These are phyloP conservation scores for Geranomyces michiganensis DNA, from an alignment of 192 early-diverging fungal genomes.

Conservation along the genomic window DNA sequence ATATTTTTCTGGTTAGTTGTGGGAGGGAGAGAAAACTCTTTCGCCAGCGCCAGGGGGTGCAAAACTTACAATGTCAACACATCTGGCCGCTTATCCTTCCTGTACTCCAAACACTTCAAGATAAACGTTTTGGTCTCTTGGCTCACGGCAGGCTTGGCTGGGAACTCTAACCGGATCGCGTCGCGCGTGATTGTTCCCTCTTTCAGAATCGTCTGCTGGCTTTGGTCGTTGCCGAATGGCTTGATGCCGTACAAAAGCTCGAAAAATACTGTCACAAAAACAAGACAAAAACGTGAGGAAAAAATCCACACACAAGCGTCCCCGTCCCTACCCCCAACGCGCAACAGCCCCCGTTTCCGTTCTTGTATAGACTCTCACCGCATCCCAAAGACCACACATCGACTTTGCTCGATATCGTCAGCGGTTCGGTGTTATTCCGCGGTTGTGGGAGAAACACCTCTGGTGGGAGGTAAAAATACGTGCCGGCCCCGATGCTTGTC, in stretches of 20 bases:
- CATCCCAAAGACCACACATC: slow-evolving; percentile 30
- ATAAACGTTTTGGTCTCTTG: slow-evolving; percentile 28
- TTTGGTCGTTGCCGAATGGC: slow-evolving; percentile 26
- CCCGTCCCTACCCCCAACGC: no score
- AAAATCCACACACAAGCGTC: no score
- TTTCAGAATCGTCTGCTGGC: slow-evolving; percentile 28
- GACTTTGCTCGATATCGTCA: slow-evolving; percentile 26
- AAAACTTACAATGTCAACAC: slow-evolving; percentile 20
- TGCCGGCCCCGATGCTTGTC: slow-evolving; percentile 40
- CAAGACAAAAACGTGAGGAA: no score
- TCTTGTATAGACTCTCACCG: background rate
- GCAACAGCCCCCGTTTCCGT: no score
- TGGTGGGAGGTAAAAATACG: slow-evolving; percentile 37
- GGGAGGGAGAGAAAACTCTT: no score
- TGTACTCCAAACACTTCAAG: slow-evolving; percentile 18
- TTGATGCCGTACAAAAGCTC: slow-evolving; percentile 24
- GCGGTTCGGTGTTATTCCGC: slow-evolving; percentile 1
- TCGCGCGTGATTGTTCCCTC: slow-evolving; percentile 27
- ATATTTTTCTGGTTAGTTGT: no score
- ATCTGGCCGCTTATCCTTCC: slow-evolving; percentile 26
- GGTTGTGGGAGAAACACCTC: slow-evolving; percentile 26
- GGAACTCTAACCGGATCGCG: slow-evolving; percentile 11
- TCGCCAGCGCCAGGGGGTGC: no score
- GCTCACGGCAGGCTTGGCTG: slow-evolving; percentile 18
- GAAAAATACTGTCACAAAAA: slow-evolving; percentile 15